Evolutionary conservation across 345 rosid genomes (phyloP).

Genomic region (Erucastrum elatum): DNA sequence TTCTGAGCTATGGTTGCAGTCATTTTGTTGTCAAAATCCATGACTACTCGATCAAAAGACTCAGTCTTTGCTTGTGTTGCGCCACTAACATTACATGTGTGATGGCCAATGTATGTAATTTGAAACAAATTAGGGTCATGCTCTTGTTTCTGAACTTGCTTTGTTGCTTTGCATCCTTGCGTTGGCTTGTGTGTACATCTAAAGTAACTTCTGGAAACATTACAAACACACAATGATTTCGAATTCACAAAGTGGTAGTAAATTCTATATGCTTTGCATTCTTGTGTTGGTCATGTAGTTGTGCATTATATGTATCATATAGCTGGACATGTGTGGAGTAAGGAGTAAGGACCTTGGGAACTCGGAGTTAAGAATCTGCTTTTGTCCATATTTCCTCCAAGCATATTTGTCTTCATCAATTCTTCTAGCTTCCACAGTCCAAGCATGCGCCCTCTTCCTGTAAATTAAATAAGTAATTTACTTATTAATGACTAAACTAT

Average conservation of each 20-base stretch:
- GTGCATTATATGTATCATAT: not conserved
- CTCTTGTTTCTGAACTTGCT: slow-evolving; percentile 70
- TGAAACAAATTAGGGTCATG: slow-evolving; percentile 51
- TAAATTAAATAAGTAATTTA: not conserved
- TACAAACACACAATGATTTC: slow-evolving; percentile 17
- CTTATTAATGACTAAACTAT: not conserved
- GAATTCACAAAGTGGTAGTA: not conserved
- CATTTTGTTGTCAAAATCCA: slow-evolving; percentile 22
- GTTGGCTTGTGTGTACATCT: slow-evolving; percentile 81
- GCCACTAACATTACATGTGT: slow-evolving; percentile 53
- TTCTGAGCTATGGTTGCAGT: not conserved
- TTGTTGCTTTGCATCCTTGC: slow-evolving; percentile 66
- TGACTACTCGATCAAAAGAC: slow-evolving; percentile 2
- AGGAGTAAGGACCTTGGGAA: slow-evolving; percentile 59
- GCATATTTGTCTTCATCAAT: slow-evolving; percentile 58
- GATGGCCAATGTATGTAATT: slow-evolving; percentile 60
- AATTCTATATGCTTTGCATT: not conserved
- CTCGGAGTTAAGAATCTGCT: slow-evolving; percentile 60
- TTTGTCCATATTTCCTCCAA: slow-evolving; percentile 97
- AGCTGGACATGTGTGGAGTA: not conserved
- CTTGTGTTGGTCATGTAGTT: too few relatives aligned
- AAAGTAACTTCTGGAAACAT: slow-evolving; percentile 70
- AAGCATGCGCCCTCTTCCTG: slow-evolving; percentile 53
- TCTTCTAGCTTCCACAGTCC: slow-evolving; percentile 40
- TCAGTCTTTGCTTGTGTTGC: slow-evolving; percentile 20